Conservation (phyloP, 179 eudicot species). For the Beta corolliflora region DNA sequence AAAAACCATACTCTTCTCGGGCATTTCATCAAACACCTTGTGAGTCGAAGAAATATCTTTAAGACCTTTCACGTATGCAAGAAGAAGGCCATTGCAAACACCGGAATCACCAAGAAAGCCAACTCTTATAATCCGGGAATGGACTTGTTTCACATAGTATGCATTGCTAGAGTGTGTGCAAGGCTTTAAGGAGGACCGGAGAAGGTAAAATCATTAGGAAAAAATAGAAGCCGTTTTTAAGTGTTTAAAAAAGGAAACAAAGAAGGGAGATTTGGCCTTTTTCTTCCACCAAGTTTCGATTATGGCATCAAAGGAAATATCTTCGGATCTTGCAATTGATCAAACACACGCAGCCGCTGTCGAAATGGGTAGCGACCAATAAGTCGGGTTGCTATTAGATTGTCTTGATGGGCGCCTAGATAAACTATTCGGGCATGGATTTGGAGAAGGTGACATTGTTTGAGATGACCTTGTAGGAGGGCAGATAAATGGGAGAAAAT, state of each 20-base stretch:
- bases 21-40: constrained; percentile 75
- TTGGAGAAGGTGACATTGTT: constrained; percentile 57
- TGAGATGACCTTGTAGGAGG: constrained; percentile 53
- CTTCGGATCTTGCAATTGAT: constrained; percentile 49
- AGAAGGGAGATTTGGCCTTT: constrained; percentile 39
- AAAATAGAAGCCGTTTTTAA: constrained; percentile 40
- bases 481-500: constrained; percentile 34
- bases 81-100: constrained; percentile 64
- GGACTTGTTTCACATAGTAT: constrained; percentile 44
- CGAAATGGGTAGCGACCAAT: constrained; percentile 66
- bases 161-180: constrained; percentile 32
- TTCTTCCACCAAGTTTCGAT: constrained; percentile 62
- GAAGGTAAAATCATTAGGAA: constrained; percentile 76
- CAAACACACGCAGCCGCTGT: constrained; percentile 45
- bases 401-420: constrained; percentile 58
- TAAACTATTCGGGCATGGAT: constrained; percentile 59
- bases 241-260: constrained; percentile 41
- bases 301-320: constrained; percentile 79
- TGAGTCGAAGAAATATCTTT: constrained; percentile 52
- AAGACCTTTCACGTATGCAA: constrained; percentile 52
- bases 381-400: constrained; percentile 79
- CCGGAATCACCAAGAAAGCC: constrained; percentile 46
- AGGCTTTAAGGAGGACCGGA: constrained; percentile 76
- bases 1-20: constrained; percentile 48
- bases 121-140: constrained; percentile 49